These are phyloP conservation scores for Leishmania major DNA, from an alignment of 208 protist species.

Conservation along the genomic window DNA sequence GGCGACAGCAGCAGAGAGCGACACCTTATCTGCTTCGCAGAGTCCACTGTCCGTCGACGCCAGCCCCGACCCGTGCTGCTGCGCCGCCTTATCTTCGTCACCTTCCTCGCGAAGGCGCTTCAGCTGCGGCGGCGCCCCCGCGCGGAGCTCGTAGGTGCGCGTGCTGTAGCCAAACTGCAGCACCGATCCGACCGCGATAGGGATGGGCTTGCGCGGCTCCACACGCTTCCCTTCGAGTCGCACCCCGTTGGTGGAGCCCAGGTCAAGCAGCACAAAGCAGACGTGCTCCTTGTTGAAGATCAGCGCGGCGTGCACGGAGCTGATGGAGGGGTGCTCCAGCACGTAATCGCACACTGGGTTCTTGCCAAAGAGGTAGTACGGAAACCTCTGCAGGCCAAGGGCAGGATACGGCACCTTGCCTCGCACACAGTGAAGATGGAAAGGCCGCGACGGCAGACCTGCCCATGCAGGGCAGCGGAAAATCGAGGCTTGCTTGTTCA, in stretches of 20 bases:
- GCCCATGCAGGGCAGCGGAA: constrained; percentile 86
- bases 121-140: constrained; percentile 40
- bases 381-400: constrained; percentile 71
- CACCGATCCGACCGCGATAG: constrained; percentile 54
- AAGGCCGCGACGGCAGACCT: constrained; percentile 55
- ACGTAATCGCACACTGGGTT: constrained; percentile 83
- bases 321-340: constrained; percentile 88
- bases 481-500: constrained; percentile 76
- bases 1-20: neutral
- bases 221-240: constrained; percentile 70
- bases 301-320: constrained; percentile 81
- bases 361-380: constrained; percentile 90
- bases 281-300: constrained; percentile 81
- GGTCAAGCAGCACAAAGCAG: constrained; percentile 88
- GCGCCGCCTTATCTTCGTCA: neutral
- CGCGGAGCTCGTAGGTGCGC: constrained; percentile 72
- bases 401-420: constrained; percentile 49
- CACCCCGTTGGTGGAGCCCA: constrained; percentile 85
- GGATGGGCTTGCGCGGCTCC: constrained; percentile 55
- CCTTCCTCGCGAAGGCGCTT: constrained; percentile 47
- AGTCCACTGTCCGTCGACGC: neutral
- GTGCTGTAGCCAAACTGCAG: constrained; percentile 83
- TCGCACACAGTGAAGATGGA: constrained; percentile 77
- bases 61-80: neutral
- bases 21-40: neutral